Conservation (phyloP, 345 rosid genomes). For the Salix suchowensis region DNA sequence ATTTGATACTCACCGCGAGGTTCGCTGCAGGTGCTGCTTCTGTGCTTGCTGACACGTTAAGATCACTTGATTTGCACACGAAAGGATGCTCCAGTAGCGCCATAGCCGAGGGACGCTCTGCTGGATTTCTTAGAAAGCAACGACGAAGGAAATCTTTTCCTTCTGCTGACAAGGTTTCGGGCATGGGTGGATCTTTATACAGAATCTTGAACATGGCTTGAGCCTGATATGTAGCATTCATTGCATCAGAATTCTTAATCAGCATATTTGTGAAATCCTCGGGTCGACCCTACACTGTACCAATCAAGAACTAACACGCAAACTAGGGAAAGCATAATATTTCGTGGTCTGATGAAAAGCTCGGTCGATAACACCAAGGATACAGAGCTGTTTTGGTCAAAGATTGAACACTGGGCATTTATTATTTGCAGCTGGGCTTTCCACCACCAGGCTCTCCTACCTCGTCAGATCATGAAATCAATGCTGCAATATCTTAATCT, state of each 20-base stretch:
- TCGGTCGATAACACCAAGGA: not conserved
- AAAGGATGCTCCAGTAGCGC: constrained; percentile 57
- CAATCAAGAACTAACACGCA: not conserved
- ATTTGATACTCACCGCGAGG: constrained; percentile 22
- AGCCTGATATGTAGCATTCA: constrained; percentile 40
- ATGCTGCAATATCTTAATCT: not conserved
- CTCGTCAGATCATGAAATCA: not conserved
- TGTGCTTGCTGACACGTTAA: constrained; percentile 15
- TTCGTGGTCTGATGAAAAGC: not conserved
- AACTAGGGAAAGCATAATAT: not conserved
- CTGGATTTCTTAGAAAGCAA: constrained; percentile 63
- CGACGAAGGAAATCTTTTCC: constrained; percentile 57
- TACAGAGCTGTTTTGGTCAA: not conserved
- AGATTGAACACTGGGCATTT: not conserved
- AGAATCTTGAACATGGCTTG: constrained; percentile 65
- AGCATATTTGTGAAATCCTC: not conserved
- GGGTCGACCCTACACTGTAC: not conserved
- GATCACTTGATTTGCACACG: constrained; percentile 35
- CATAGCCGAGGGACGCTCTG: constrained; percentile 47
- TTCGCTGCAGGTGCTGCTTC: constrained; percentile 19
- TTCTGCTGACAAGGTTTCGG: constrained; percentile 48
- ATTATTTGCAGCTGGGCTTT: not conserved
- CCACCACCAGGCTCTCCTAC: not conserved
- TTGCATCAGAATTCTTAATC: not conserved
- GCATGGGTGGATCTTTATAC: constrained; percentile 44